These are phyloP conservation scores for Brettanomyces bruxellensis DNA, from an alignment of 805 yeast species.

Conservation along the genomic window DNA sequence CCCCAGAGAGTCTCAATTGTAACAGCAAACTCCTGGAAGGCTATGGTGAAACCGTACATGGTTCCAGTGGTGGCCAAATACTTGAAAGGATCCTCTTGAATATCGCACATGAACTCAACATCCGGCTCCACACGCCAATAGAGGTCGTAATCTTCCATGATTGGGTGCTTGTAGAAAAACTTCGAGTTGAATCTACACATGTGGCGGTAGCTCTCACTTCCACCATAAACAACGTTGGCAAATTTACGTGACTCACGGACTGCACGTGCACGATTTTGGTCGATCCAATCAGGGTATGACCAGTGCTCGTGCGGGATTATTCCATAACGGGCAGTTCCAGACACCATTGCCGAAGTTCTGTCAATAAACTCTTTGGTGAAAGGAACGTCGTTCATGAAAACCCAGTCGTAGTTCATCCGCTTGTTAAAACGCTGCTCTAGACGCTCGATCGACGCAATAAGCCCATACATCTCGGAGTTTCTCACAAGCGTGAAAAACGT, in stretches of 20 bases:
- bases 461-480: conserved; percentile 31
- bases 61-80: conserved; percentile 41
- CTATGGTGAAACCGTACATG: conserved; percentile 44
- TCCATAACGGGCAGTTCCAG: conserved; percentile 40
- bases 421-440: conserved; percentile 33
- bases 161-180: conserved; percentile 48
- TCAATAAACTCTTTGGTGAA: conserved; percentile 34
- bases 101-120: conserved; percentile 42
- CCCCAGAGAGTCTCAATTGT: conserved; percentile 47
- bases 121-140: conserved; percentile 59
- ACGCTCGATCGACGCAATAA: conserved; percentile 31
- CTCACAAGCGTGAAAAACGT: conserved; percentile 45
- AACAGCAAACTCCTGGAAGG: conserved; percentile 40
- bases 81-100: conserved; percentile 46
- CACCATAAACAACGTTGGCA: conserved; percentile 46
- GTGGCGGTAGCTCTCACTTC: conserved; percentile 59
- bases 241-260: conserved; percentile 26
- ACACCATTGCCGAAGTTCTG: conserved; percentile 27
- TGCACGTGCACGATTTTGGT: conserved; percentile 30
- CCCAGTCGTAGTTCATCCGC: conserved; percentile 34
- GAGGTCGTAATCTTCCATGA: conserved; percentile 43
- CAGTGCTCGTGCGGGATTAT: conserved; percentile 40
- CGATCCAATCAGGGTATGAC: conserved; percentile 42
- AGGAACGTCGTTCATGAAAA: conserved; percentile 40
- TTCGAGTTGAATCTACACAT: conserved; percentile 49